Conservation (phyloP, 2,329 filamentous ascomycete species). For the Balansia obtecta region DNA sequence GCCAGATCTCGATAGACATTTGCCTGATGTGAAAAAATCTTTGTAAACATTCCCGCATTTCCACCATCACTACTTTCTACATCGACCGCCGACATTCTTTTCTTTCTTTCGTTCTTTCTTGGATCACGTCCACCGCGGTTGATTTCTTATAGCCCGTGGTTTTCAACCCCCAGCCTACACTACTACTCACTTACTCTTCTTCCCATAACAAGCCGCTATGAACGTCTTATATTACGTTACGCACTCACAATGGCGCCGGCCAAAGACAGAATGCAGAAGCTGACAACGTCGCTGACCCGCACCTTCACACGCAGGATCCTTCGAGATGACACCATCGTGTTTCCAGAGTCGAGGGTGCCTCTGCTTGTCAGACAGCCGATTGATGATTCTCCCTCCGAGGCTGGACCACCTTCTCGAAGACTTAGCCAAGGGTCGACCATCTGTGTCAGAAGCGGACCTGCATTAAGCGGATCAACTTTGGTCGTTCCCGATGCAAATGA, state of each 20-base stretch:
- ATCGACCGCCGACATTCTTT: slow-evolving; percentile 4
- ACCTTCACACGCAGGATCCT: background rate
- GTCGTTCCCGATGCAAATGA: background rate
- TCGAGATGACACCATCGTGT: background rate
- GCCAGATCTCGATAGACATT: background rate
- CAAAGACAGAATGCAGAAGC: background rate
- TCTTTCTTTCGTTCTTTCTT: background rate
- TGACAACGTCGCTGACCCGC: background rate
- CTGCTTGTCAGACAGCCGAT: background rate
- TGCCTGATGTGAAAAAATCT: background rate
- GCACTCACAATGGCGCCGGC: background rate
- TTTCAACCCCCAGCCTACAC: background rate
- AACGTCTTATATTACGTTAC: background rate
- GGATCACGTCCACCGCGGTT: background rate
- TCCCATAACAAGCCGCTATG: slow-evolving; percentile 8
- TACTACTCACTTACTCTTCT: background rate
- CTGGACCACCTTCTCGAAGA: background rate
- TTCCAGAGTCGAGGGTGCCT: background rate
- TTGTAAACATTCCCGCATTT: background rate
- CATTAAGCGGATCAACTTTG: background rate
- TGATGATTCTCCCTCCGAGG: background rate
- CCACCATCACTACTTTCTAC: background rate
- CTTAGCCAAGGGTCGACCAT: background rate
- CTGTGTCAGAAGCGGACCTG: background rate
- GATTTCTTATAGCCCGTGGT: background rate